Base-by-base conservation (phyloP, 2,329 filamentous ascomycete species). In the Fusarium sp. region DNA sequence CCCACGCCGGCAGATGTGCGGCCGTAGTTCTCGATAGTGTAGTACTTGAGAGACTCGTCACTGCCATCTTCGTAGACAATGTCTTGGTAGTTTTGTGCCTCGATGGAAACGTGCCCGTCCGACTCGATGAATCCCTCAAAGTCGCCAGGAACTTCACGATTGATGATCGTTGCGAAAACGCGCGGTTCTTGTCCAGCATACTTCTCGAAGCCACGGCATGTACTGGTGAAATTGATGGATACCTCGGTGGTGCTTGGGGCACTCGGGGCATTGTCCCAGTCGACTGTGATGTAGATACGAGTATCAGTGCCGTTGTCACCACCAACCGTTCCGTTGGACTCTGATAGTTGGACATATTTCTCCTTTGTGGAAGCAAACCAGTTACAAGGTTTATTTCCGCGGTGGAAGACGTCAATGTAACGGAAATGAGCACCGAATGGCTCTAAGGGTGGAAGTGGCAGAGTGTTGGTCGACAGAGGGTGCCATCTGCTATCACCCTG, bases 121-220 rank as follows among this genome's bases (percentile, higher is more conserved):
- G 88, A 88, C 80, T 93, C 92, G 54, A 92, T 85, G 71, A 92
- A 93, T 5, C 91, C 92, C 9, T 82, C 84, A 80, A 92, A 93
- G 64, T 83, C 84, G 2, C 82, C 77, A 0, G 91, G 87, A 2
- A 89, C 78, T 2, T 80, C 78, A 7, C 86, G 85, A 54, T 87
- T 84, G 69, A 86, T 84, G 29, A 92, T 84, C 0, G 90, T 90
- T 0, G 92, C 83, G 58, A 89, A 84, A 2, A 93, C 81, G 13
- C 84, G 82, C 0, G 88, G 86, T 4, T 81, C 78, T 6, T 77
- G 66, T 39, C 81, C 83, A 4, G 79, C 81, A 71, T 86, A 88
- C 18, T 48, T 65, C 33, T 87, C 86, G 69, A 84, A 82, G 5
- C 80, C 82, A 2, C 78, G 76, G 73, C 88, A 89, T 10, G 82